Percentiles rank a stretch among this genome's conserved stretches.
These are phyloP conservation scores for Boletus pseudopeckii DNA, from an alignment of 768 basidiomycete species.

Conservation along the genomic window DNA sequence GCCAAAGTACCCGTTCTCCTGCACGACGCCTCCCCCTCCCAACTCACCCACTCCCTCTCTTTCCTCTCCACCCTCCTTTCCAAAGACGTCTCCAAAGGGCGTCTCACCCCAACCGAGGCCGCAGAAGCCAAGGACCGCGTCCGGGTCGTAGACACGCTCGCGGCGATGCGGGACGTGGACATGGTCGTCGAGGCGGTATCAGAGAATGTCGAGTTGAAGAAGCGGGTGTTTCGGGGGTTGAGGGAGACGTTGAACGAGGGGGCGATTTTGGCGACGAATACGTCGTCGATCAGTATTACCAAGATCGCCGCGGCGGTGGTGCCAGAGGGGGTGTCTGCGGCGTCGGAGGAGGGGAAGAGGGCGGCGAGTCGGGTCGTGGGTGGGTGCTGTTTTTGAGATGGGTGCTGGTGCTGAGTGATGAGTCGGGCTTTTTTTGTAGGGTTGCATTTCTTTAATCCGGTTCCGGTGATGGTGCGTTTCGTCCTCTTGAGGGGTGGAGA, in stretches of 20 bases:
- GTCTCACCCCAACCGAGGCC: slow-evolving; percentile 63
- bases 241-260: slow-evolving; percentile 63
- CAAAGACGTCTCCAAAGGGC: slow-evolving; percentile 88
- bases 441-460: slow-evolving; percentile 95
- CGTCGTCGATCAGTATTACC: slow-evolving; percentile 91
- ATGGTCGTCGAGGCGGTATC: slow-evolving; percentile 95
- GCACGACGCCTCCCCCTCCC: slow-evolving; percentile 74
- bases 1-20: slow-evolving; percentile 84
- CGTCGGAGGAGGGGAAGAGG: slow-evolving; percentile 60
- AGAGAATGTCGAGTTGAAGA: slow-evolving; percentile 77
- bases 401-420: background rate
- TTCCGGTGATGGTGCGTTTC: slow-evolving; percentile 82
- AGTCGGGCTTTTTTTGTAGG: slow-evolving; percentile 39
- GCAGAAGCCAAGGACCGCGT: slow-evolving; percentile 71
- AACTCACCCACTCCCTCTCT: slow-evolving; percentile 68
- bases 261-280: slow-evolving; percentile 88
- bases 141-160: slow-evolving; percentile 54
- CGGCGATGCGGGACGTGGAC: slow-evolving; percentile 73
- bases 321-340: slow-evolving; percentile 50
- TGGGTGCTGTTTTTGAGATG: slow-evolving; percentile 29
- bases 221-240: slow-evolving; percentile 68
- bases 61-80: slow-evolving; percentile 78
- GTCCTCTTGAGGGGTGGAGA: background rate
- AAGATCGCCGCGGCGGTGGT: slow-evolving; percentile 86
- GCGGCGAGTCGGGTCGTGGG: slow-evolving; percentile 79